Evolutionary conservation across 2,329 filamentous ascomycete species (phyloP), one percentile per base, ranked within the genome.

Genomic region (Drechslerella dactyloides): DNA sequence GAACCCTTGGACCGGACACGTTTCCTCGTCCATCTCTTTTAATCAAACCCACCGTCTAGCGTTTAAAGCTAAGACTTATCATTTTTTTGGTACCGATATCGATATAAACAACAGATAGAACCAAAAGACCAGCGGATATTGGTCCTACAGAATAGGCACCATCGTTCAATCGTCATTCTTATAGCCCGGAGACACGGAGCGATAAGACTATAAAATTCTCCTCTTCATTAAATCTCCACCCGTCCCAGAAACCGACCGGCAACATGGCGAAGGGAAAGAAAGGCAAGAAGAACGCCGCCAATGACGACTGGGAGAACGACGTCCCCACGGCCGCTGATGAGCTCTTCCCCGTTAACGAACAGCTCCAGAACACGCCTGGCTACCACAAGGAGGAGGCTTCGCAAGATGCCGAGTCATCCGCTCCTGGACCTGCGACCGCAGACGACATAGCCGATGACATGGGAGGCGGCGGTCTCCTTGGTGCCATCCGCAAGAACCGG

Each of bases 401-500:
- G 62, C 93, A 92, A 78, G 93, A 97, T 82, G 83, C 87, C 78
- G 85, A 86, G 74, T 87, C 89, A 6, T 82, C 84, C 59, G 83
- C 84, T 57, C 87, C 89, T 6, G 82, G 84, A 61, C 83, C 84
- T 57, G 82, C 85, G 72, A 81, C 81, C 53, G 80, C 84, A 40
- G 82, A 82, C 37, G 81, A 81, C 56, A 79, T 82, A 78, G 84
- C 88, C 74, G 83, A 84, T 69, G 83, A 85, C 77, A 81, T 81
- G 0, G 77, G 78, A 21, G 84, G 82, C 64, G 87, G 88, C 75
- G 90, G 90, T 73, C 83, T 94, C 57, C 89, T 94, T 85, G 89
- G 88, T 76, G 88, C 90, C 76, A 83, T 93, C 81, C 87, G 88
- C 78, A 93, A 92, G 82, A 91, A 90, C 81, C 89, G 89, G 80